These are phyloP conservation scores for Agrostemma githago DNA, from an alignment of 148 eudicot species.

Conservation along the genomic window DNA sequence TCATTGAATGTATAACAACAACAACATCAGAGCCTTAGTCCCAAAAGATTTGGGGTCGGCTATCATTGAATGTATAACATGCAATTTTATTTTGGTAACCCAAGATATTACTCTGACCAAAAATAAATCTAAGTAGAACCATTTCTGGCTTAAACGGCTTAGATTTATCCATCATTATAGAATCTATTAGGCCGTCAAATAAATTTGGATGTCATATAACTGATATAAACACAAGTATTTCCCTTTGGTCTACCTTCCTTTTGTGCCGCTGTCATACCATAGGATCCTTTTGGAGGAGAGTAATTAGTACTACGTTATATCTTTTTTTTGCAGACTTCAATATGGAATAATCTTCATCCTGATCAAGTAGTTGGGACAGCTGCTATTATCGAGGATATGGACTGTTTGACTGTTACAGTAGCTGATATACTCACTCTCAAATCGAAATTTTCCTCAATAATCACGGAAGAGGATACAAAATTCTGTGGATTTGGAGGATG, in stretches of 20 bases:
- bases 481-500: slow-evolving; percentile 89
- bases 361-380: slow-evolving; percentile 82
- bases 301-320: background rate
- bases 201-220: background rate
- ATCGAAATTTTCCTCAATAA: slow-evolving; percentile 51
- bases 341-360: slow-evolving; percentile 93
- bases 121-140: too few species aligned
- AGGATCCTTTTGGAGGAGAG: background rate
- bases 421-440: slow-evolving; percentile 53
- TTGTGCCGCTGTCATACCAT: background rate
- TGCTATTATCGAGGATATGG: slow-evolving; percentile 67
- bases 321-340: slow-evolving; percentile 54
- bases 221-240: background rate
- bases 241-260: too few species aligned
- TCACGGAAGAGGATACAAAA: slow-evolving; percentile 45
- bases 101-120: too few species aligned
- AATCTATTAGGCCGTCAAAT: too few species aligned
- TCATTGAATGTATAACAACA: too few species aligned
- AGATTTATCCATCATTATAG: background rate
- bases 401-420: slow-evolving; percentile 75
- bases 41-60: too few species aligned
- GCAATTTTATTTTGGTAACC: too few species aligned
- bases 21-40: too few species aligned
- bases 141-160: too few species aligned
- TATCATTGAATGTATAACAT: too few species aligned